phyloP scores from a whole-genome alignment of 2,329 filamentous ascomycete species.

The Ceratocystiopsis minuta region DNA sequence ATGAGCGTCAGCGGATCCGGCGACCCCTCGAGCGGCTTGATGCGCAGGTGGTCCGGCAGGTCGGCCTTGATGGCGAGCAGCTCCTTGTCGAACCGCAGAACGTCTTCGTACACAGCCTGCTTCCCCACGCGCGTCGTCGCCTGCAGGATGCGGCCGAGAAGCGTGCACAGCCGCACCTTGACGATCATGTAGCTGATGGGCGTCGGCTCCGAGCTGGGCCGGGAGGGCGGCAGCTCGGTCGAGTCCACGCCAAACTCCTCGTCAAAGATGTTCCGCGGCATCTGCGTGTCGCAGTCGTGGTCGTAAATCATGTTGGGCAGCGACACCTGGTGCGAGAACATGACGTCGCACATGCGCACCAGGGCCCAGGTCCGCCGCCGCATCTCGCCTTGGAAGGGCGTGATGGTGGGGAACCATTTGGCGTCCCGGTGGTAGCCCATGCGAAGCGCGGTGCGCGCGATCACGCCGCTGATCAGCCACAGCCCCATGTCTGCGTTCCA shows the following conservation, averaged over 20 bases:
- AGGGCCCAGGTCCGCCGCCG: conserved; percentile 50
- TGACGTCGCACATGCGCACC: conserved; percentile 53
- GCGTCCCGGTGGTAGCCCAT: conserved; percentile 69
- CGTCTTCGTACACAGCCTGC: conserved; percentile 43
- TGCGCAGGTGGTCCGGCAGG: conserved; percentile 62
- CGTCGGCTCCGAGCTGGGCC: conserved; percentile 52
- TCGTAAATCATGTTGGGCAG: conserved; percentile 52
- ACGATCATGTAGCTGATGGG: conserved; percentile 65
- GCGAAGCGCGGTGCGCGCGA: conserved; percentile 40
- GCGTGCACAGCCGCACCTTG: conserved; percentile 48
- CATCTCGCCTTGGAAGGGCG: conserved; percentile 64
- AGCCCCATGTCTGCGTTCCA: conserved; percentile 57
- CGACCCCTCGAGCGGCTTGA: conserved; percentile 57
- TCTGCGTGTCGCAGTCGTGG: conserved; percentile 55
- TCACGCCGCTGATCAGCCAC: conserved; percentile 37
- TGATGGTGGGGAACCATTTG: conserved; percentile 52
- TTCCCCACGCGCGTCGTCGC: conserved; percentile 37
- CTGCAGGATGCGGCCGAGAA: conserved; percentile 57
- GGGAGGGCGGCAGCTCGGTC: conserved; percentile 46
- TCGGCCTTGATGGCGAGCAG: conserved; percentile 44
- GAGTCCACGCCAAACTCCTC: conserved; percentile 58
- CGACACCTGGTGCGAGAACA: conserved; percentile 61
- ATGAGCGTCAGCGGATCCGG: conserved; percentile 70
- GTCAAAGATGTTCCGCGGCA: conserved; percentile 65
- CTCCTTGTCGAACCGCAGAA: conserved; percentile 42